These are phyloP conservation scores for Botryosphaeria dothidea DNA, from an alignment of 2,329 filamentous ascomycete genomes.

Conservation along the genomic window DNA sequence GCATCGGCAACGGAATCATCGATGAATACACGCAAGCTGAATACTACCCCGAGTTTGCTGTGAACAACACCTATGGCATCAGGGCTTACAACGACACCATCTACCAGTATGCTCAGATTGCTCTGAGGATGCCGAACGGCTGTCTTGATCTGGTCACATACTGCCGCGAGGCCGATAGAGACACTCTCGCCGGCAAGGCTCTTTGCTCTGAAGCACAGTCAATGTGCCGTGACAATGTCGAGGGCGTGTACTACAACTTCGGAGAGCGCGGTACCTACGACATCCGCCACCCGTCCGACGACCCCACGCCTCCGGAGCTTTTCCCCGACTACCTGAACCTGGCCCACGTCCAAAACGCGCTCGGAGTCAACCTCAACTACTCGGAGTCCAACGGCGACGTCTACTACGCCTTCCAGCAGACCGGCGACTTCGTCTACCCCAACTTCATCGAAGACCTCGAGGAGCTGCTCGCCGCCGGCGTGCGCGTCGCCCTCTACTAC, in stretches of 20 bases:
- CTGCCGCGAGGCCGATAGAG: constrained; percentile 52
- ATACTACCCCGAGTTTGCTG: constrained; percentile 55
- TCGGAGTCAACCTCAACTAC: constrained; percentile 65
- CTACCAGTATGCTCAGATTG: constrained; percentile 60
- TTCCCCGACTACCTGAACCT: constrained; percentile 68
- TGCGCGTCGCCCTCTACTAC: constrained; percentile 39
- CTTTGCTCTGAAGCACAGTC: constrained; percentile 57
- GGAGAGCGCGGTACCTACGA: constrained; percentile 54
- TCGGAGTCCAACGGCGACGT: constrained; percentile 54
- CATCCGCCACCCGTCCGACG: constrained; percentile 54
- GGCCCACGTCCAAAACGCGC: constrained; percentile 55
- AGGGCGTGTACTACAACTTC: constrained; percentile 58
- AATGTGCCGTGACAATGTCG: constrained; percentile 59
- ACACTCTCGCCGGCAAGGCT: constrained; percentile 35
- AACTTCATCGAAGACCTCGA: constrained; percentile 51
- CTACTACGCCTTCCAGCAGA: constrained; percentile 53
- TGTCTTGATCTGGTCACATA: constrained; percentile 41
- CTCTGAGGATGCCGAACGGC: constrained; percentile 48
- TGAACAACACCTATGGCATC: constrained; percentile 59
- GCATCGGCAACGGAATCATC: constrained; percentile 59
- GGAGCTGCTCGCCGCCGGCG: constrained; percentile 42
- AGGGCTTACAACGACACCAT: constrained; percentile 58
- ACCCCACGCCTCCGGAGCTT: constrained; percentile 64
- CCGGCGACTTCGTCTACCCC: constrained; percentile 59
- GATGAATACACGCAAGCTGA: constrained; percentile 50